Base-by-base conservation (phyloP, 2,329 filamentous ascomycete genomes). In the Pestalotiopsis sp. region DNA sequence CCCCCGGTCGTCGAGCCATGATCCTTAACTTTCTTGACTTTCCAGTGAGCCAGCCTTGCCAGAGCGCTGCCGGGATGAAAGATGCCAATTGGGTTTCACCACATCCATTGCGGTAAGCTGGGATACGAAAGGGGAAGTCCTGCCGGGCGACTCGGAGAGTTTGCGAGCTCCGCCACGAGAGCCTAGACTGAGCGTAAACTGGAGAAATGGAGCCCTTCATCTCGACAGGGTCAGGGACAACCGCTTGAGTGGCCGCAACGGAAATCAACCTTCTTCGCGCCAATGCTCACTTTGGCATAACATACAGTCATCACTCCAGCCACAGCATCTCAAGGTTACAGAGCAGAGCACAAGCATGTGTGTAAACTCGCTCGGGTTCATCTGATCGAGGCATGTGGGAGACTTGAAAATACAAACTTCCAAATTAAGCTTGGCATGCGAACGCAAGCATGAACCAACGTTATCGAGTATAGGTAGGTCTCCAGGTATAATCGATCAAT, bases 161-260 rank as follows among this genome's bases (percentile, higher is more conserved):
- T 59, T 59, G 41, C 39, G 36, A 59, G 20, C 36, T 36, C 41
- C 52, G 52, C 52, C 55, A 66, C 52, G 14, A 59, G 20, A 61
- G 14, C 31, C 64, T 39, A 57, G 27, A 49, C 52, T n/a, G 49
- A 36, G 64, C 64, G 58, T 66, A 60, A 60, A 66, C 64, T 66
- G 64, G 64, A 55, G 64, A 66, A 66, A 45, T 61, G 55, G 64
- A 55, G 9, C 55, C 17, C 17, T 52, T 66, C 64, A 66, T 66
- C 31, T 62, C 31, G 59, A 27, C 27, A 38, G 59, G 27, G 59
- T 39, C 25, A 20, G 59, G 45, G 45, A 52, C 45, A 45, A 7
- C 45, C 6, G 6, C 45, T 52, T 52, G 45, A 20, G 17, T n/a
- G 45, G 45, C 45, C 23, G n/a, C 45, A 52, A n/a, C 4, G 9